phyloP scores from a whole-genome alignment of 2,329 filamentous ascomycete genomes.

The Aspergillus aculeatinus region DNA sequence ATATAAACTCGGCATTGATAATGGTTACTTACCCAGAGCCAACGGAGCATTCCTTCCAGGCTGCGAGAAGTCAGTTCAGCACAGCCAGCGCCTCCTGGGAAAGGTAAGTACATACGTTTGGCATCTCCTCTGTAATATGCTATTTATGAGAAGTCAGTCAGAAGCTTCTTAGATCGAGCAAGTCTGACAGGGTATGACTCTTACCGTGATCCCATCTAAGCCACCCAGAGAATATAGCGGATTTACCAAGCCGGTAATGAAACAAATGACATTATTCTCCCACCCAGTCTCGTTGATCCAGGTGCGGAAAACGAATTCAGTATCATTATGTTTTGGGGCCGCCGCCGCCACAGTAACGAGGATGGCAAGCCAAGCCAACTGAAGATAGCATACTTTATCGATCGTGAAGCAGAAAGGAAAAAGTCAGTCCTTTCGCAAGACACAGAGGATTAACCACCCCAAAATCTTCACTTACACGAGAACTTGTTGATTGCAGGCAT shows the following conservation, averaged over 20 bases:
- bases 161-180: background rate
- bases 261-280: constrained; percentile 51
- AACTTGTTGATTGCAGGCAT: constrained; percentile 48
- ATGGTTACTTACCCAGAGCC: constrained; percentile 24
- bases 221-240: constrained; percentile 50
- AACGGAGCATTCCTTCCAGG: constrained; percentile 33
- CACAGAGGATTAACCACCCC: background rate
- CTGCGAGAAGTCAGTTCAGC: constrained; percentile 11
- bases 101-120: constrained; percentile 41
- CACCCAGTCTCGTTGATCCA: constrained; percentile 57
- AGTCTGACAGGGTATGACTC: background rate
- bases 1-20: background rate
- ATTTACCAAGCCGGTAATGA: constrained; percentile 54
- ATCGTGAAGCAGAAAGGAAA: background rate
- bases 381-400: constrained; percentile 43
- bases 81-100: background rate
- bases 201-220: constrained; percentile 47
- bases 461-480: constrained; percentile 31
- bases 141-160: constrained; percentile 9
- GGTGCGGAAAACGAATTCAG: constrained; percentile 53
- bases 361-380: constrained; percentile 50
- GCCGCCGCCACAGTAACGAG: constrained; percentile 51
- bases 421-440: background rate
- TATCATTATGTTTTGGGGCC: constrained; percentile 46
- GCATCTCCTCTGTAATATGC: constrained; percentile 55